These are phyloP conservation scores for Carex scoparia DNA, from an alignment of 176 grass and related monocot species.

Conservation along the genomic window DNA sequence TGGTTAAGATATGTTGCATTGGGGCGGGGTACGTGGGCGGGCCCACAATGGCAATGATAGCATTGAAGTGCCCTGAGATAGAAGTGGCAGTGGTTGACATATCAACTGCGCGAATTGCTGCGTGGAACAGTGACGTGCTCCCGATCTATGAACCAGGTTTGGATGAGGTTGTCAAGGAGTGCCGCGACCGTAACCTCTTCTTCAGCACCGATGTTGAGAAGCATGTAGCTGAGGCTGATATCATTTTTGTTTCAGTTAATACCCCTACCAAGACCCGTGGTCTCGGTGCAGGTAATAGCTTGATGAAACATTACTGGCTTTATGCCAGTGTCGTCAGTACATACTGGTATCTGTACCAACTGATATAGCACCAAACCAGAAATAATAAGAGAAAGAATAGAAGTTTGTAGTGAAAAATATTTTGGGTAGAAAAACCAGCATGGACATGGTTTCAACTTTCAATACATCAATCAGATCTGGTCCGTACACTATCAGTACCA, in stretches of 20 bases:
- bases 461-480: not conserved
- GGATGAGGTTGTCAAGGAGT: constrained; percentile 79
- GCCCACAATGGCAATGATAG: constrained; percentile 88
- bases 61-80: constrained; percentile 74
- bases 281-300: constrained; percentile 48
- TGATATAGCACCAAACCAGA: not conserved
- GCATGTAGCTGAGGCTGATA: constrained; percentile 68
- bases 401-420: not conserved
- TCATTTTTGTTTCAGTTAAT: constrained; percentile 89
- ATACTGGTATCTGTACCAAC: not conserved
- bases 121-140: constrained; percentile 85
- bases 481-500: not conserved
- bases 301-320: not conserved
- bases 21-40: constrained; percentile 88
- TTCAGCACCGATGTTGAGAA: constrained; percentile 80
- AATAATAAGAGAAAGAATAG: not conserved
- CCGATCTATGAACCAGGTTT: constrained; percentile 84
- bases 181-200: constrained; percentile 80
- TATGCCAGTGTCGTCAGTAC: not conserved
- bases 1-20: constrained; percentile 98
- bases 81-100: constrained; percentile 73
- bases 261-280: constrained; percentile 92
- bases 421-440: not conserved
- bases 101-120: constrained; percentile 62
- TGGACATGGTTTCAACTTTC: not conserved